Conservation (phyloP, 371 early-diverging fungal species). For the Polyrhizophydium stewartii region DNA sequence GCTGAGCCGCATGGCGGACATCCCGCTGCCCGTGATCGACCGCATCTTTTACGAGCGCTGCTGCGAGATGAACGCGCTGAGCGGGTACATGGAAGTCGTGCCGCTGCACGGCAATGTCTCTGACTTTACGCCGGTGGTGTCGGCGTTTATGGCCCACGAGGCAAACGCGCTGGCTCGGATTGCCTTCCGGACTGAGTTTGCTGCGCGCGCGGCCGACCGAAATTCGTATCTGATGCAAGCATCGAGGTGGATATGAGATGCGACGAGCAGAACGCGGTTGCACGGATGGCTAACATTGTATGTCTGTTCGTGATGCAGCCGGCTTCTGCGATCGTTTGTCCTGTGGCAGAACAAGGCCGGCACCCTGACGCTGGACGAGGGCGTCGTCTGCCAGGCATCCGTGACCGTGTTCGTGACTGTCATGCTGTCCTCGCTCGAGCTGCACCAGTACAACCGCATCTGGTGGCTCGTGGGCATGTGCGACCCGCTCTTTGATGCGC, state of each 20-base stretch:
- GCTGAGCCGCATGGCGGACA: slow-evolving; percentile 19
- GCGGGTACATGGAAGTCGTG: slow-evolving; percentile 31
- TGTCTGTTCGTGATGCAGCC: slow-evolving; percentile 14
- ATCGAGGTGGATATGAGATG: too few species aligned
- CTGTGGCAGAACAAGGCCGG: slow-evolving; percentile 30
- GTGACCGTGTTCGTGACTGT: slow-evolving; percentile 29
- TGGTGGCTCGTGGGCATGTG: slow-evolving; percentile 39
- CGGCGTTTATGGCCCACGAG: slow-evolving; percentile 21
- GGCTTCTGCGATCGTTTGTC: slow-evolving; percentile 27
- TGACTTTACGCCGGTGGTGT: slow-evolving; percentile 7
- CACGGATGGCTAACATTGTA: slow-evolving; percentile 5
- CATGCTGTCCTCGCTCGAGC: slow-evolving; percentile 14
- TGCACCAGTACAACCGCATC: slow-evolving; percentile 17
- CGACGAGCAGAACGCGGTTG: too few species aligned
- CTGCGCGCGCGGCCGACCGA: not conserved
- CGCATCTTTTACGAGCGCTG: slow-evolving; percentile 22
- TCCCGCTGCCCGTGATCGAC: slow-evolving; percentile 29
- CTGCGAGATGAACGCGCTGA: slow-evolving; percentile 32
- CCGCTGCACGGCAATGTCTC: slow-evolving; percentile 17
- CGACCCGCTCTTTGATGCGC: slow-evolving; percentile 37
- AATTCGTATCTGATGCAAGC: slow-evolving; percentile 1
- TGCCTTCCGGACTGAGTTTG: slow-evolving; percentile 10
- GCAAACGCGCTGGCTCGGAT: slow-evolving; percentile 24
- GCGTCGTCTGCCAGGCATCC: slow-evolving; percentile 24
- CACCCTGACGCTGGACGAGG: not conserved